Conservation (phyloP, 208 protist genomes). For the Crithidia thermophila region DNA sequence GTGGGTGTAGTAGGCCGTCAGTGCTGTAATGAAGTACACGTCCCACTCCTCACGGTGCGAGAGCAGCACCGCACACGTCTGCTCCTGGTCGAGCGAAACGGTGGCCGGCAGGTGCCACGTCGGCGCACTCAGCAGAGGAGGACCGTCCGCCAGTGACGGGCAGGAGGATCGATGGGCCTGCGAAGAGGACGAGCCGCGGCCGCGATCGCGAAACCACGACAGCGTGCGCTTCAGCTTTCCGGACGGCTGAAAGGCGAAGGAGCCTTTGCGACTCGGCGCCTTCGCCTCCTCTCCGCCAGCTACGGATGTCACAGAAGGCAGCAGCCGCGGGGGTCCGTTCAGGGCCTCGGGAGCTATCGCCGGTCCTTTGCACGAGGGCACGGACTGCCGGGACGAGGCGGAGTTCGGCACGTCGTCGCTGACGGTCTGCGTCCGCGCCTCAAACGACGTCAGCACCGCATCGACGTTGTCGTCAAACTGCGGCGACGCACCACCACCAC, state of each 20-base stretch:
- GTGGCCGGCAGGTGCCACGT: constrained; percentile 11
- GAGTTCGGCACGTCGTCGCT: not conserved
- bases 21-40: constrained; percentile 54
- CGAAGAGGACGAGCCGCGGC: not conserved
- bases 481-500: too few species aligned
- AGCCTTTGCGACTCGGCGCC: not conserved
- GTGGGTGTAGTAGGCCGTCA: constrained; percentile 53
- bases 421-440: not conserved
- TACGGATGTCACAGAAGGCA: not conserved
- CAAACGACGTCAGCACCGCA: too few species aligned
- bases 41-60: constrained; percentile 57
- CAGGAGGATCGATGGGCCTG: too few species aligned
- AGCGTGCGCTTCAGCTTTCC: constrained; percentile 7
- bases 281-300: not conserved
- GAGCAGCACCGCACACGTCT: constrained; percentile 51
- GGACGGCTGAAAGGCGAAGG: not conserved
- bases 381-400: not conserved
- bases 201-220: constrained; percentile 13
- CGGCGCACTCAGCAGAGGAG: not conserved
- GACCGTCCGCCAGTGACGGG: too few species aligned
- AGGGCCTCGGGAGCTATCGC: too few species aligned
- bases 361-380: too few species aligned
- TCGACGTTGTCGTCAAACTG: too few species aligned
- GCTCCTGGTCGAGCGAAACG: constrained; percentile 27
- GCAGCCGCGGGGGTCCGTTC: not conserved